phyloP scores from a whole-genome alignment of 139 green algal species.

The Asterochloris sp. region DNA sequence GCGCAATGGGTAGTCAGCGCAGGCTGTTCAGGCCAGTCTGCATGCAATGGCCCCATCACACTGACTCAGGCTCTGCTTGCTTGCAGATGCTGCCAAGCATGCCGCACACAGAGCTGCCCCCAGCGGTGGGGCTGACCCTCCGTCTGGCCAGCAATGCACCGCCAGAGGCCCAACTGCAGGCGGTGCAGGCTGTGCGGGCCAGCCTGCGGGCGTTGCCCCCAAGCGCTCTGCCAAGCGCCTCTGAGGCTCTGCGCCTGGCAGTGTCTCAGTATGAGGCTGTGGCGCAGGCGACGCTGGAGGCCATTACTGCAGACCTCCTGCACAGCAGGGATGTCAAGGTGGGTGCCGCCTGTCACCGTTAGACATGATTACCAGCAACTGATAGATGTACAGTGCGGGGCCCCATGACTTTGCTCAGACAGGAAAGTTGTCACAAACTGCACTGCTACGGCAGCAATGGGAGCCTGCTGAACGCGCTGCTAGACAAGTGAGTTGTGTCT shows the following conservation, averaged over 20 bases:
- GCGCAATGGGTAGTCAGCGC: not conserved
- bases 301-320: slow-evolving; percentile 18
- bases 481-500: not conserved
- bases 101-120: slow-evolving; percentile 26
- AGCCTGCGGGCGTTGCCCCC: slow-evolving; percentile 10
- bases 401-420: not conserved
- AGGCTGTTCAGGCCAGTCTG: not conserved
- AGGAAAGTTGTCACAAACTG: not conserved
- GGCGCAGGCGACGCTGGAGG: slow-evolving; percentile 28
- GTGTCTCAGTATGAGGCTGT: slow-evolving; percentile 31
- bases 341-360: not conserved
- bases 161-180: not conserved
- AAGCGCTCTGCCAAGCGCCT: slow-evolving; percentile 13
- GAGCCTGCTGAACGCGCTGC: not conserved
- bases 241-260: slow-evolving; percentile 40
- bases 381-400: not conserved
- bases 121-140: slow-evolving; percentile 32
- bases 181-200: slow-evolving; percentile 24
- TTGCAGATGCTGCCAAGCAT: not conserved
- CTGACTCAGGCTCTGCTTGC: slow-evolving; percentile 2
- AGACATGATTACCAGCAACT: not conserved
- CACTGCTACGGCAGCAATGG: not conserved
- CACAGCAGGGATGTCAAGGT: not conserved
- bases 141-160: slow-evolving; percentile 29
- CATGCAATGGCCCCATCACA: not conserved